Percentiles rank a stretch among this genome's conserved stretches.
These are phyloP conservation scores for Suillus placidus DNA, from an alignment of 768 basidiomycete genomes.

Conservation along the genomic window DNA sequence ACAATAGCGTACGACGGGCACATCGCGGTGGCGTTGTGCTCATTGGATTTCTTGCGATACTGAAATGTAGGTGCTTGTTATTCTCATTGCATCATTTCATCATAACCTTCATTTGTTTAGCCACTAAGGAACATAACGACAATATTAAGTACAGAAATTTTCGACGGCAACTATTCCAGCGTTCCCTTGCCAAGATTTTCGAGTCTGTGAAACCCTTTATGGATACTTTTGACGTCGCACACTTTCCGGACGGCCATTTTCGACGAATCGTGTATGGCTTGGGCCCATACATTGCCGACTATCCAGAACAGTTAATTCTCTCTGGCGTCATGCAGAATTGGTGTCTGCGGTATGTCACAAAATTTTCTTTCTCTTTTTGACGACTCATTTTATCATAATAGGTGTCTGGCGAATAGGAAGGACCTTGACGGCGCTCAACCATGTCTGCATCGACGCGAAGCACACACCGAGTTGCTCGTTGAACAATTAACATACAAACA, in stretches of 20 bases:
- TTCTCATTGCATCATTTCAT: no score
- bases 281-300: slow-evolving; percentile 43
- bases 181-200: slow-evolving; percentile 10
- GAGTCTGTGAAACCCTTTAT: slow-evolving; percentile 27
- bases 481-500: slow-evolving; percentile 27
- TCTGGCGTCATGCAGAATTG: slow-evolving; percentile 38
- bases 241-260: slow-evolving; percentile 35
- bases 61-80: no score
- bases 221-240: slow-evolving; percentile 26
- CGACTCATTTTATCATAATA: neutral
- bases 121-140: no score
- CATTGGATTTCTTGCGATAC: no score
- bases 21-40: no score
- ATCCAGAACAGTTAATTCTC: slow-evolving; percentile 40
- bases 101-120: no score
- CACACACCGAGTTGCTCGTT: slow-evolving; percentile 25
- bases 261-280: slow-evolving; percentile 34
- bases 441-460: slow-evolving; percentile 22
- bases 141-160: no score
- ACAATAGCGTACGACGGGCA: no score
- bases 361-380: neutral
- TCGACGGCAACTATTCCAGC: no score
- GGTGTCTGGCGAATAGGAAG: neutral
- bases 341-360: slow-evolving; percentile 36
- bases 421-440: slow-evolving; percentile 11